These are phyloP conservation scores for Megacollybia marginata DNA, from an alignment of 768 basidiomycete genomes.

Conservation along the genomic window DNA sequence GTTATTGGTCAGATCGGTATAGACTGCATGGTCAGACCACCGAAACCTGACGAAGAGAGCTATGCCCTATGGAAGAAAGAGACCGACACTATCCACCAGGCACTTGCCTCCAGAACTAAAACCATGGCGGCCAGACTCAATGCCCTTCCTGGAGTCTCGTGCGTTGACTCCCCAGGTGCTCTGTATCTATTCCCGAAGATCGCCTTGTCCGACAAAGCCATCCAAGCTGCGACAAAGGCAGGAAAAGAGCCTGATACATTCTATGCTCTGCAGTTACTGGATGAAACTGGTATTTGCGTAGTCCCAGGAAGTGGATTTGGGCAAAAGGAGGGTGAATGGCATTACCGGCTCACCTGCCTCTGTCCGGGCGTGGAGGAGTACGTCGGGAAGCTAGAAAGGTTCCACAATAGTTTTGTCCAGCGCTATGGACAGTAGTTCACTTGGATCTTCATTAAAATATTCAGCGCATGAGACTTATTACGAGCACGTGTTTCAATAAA, in stretches of 20 bases:
- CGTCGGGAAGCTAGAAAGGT: constrained; percentile 64
- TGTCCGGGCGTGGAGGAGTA: constrained; percentile 95
- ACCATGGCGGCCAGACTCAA: constrained; percentile 79
- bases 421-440: constrained; percentile 24
- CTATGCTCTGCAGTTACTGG: constrained; percentile 79
- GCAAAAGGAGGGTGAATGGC: constrained; percentile 83
- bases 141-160: constrained; percentile 78
- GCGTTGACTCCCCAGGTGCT: constrained; percentile 85
- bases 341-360: constrained; percentile 89
- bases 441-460: neutral
- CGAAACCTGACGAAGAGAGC: constrained; percentile 64
- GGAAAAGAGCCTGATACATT: constrained; percentile 85
- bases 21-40: constrained; percentile 90
- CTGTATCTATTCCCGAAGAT: constrained; percentile 91
- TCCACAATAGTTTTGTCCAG: constrained; percentile 6
- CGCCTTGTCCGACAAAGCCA: constrained; percentile 61
- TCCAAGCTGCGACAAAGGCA: constrained; percentile 59
- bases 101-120: constrained; percentile 60
- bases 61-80: constrained; percentile 80
- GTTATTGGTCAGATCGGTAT: constrained; percentile 90
- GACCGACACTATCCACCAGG: constrained; percentile 71
- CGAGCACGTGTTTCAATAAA: neutral
- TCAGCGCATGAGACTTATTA: too few species aligned
- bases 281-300: constrained; percentile 88
- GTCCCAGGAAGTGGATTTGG: constrained; percentile 95